Base-by-base conservation (phyloP, 1,284 basidiomycete genomes). In the Leccinum subrobustum region DNA sequence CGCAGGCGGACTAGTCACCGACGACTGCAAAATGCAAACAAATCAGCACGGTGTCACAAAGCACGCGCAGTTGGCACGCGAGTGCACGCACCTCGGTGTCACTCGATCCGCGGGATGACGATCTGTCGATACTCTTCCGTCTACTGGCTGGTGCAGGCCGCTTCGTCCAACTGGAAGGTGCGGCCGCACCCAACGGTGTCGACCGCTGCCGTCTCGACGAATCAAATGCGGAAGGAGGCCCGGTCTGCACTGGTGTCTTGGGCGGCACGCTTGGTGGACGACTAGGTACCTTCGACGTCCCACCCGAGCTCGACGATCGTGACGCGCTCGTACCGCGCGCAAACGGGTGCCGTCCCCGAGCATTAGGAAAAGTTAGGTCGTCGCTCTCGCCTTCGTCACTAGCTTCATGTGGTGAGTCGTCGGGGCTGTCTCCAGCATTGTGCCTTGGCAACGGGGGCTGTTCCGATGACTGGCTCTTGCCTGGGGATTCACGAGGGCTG, bases 161-260 rank as follows among this genome's bases (percentile, higher is more conserved):
- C 62, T 84, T 87, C 18, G 81, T 68, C 88, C 89, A 92, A 65
- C 86, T 89, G 3, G 89, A 91, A 0, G 89, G 90, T 1, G 88
- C 84, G 18, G 68, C 75, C 58, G 75, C 76, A n/a, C 64, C 68
- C 4, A 88, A 73, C 2, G 88, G 87, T 0, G 83, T 83, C 8
- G 86, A 79, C 27, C 89, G 81, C 70, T 90, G 86, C 58, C 90
- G 75, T 29, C 80, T 77, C 52, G 85, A 81, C 0, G 80, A 79
- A 66, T 92, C 90, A 65, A 92, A 89, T 4, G 84, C 83, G 0
- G 87, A 73, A 1, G 69, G 67, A 2, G 63, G 65, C 6, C 62
- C 66, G 5, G 76, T 73, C 54, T 74, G 75, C 42, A 73, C 65
- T 12, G 85, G 83, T 14, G 83, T 83, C 63, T 77, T 75, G 29